A percentile compares a stretch with the other conserved stretches of the same genome.
Evolutionary conservation across 208 protist species (phyloP).

Genomic region (Acanthamoeba quina): DNA sequence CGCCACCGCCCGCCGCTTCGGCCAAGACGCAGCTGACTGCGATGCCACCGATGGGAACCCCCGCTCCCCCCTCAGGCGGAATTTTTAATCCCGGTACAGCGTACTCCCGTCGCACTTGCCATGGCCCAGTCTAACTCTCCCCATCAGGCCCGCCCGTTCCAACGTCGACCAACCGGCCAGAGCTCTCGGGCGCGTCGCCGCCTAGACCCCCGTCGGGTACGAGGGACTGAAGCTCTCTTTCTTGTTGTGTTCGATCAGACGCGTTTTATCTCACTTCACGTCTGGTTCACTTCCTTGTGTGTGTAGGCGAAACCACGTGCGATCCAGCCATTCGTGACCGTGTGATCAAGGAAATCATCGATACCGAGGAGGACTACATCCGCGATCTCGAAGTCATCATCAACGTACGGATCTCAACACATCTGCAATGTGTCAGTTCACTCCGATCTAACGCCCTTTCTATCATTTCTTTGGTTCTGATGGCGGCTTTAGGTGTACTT

Average conservation of each 20-base stretch:
- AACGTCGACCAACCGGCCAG: slow-evolving; percentile 20
- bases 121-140: too few relatives aligned
- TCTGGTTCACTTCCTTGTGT: background rate
- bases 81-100: background rate
- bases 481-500: background rate
- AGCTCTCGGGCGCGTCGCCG: background rate
- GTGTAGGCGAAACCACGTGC: background rate
- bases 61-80: background rate
- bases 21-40: background rate
- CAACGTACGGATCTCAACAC: background rate
- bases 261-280: background rate
- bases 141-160: slow-evolving; percentile 1
- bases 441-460: background rate
- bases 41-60: background rate
- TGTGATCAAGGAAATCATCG: slow-evolving; percentile 75
- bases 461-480: background rate
- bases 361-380: slow-evolving; percentile 75
- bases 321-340: slow-evolving; percentile 24
- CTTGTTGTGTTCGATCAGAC: background rate
- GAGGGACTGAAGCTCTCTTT: background rate
- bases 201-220: background rate
- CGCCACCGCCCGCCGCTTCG: background rate
- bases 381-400: slow-evolving; percentile 75
- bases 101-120: too few relatives aligned
- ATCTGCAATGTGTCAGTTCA: background rate